Base-by-base conservation (phyloP, 176 grass and related monocot species). In the Ananas comosus region DNA sequence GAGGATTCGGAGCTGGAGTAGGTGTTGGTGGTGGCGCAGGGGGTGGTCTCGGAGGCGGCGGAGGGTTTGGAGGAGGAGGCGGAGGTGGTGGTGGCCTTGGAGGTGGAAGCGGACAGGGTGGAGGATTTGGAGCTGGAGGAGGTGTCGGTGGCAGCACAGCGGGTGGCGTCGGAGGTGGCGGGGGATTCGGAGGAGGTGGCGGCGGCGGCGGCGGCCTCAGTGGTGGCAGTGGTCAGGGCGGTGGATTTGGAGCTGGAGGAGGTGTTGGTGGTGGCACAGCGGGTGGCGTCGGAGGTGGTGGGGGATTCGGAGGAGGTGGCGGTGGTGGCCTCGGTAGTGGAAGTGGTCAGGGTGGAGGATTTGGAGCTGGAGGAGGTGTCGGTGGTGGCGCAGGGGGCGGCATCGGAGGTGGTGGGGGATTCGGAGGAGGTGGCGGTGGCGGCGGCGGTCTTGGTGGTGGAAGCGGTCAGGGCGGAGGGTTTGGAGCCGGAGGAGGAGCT, bases 171-270 rank as follows among this genome's bases (percentile, higher is more conserved):
- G 73, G 73, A 24, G 17, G 10, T 0, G 70, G 72, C 5, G 57
- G 75, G 14, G 85, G 80, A 16, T 64, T 49, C 0, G 79, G 78
- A 2, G 19, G 42, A 1, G 82, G 80, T 1, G 79, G 72, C 14
- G 83, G 83, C 0, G 25, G 51, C 0, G 74, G 74, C 0, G 23
- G 65, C 2, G 65, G 70, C 51, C 21, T 51, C 1, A 75, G 79
- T 2, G 52, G 49, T 11, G 78, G 83, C 0, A 65, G 79, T 0
- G 75, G 74, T 0, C 2, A 13, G 0, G 74, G 79, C 19, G 78
- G 56, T 0, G 78, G 67, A 13, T 12, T 29, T 0, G 65, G 64
- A 11, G 64, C 23, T 48, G 81, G 70, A 0, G 81, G 64, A 0
- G 70, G 63, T 8, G 70, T 18, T 1, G 78, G 48, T 48, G 69